Evolutionary conservation across 306 rosid species (phyloP), one percentile per base, ranked within the genome.

Genomic region (Acacia confusa): DNA sequence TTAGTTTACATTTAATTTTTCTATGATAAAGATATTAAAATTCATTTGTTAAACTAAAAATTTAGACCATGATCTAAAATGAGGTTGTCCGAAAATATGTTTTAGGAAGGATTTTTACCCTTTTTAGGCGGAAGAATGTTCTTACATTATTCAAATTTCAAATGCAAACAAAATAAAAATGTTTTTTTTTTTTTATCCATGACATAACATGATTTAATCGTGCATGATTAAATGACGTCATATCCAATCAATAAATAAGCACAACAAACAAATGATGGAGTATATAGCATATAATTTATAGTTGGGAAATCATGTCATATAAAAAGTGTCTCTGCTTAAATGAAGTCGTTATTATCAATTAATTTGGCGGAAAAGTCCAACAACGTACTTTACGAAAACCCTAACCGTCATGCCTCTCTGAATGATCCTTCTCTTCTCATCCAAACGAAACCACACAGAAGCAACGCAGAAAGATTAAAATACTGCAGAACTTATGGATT

Each of bases 301-400:
- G 52, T 47, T 47, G 14, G 52, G 52, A 47, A 47, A 47, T 47
- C 52, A 47, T 47, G 1, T 47, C 52, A 47, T 14, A 47, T 4
- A 47, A 47, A 47, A 47, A 14, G 52, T 47, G 6, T 47, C 16
- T 45, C 13, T 47, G 2, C 17, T 47, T 47, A 47, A 47, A 47
- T 47, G 19, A 47, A 47, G 52, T 47, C 52, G 52, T 47, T 47
- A 45, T 45, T 45, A 45, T 20, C 32, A 28, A 53, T 20, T 20
- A 64, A 76, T n/a, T 69, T 19, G 25, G 53, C 58, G 68, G 72
- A 64, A 72, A 44, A 77, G 67, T 24, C 67, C 85, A 81, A 67
- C n/a, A 9, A 47, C n/a, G 12, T 70, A 22, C 78, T 78, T 81
- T 85, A 12, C 70, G 27, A 76, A 84, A 77, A 79, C 81, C 63